A percentile compares a stretch with the other conserved stretches of the same genome.
phyloP scores from a whole-genome alignment of 768 basidiomycete genomes.

The Mycena amicta region DNA sequence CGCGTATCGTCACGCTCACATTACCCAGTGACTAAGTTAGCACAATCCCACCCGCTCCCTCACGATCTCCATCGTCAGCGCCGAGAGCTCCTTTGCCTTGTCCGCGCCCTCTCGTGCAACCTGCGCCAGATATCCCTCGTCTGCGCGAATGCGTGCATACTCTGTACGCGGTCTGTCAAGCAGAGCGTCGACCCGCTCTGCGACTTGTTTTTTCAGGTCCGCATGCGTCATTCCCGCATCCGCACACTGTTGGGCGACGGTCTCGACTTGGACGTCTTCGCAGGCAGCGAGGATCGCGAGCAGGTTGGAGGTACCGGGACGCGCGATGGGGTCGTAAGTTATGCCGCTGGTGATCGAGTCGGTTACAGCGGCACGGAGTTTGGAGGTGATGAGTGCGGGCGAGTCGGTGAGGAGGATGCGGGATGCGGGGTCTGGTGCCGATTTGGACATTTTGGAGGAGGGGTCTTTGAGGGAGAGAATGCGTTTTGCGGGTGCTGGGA shows the following conservation, averaged over 20 bases:
- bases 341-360: conserved; percentile 71
- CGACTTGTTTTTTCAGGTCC: conserved; percentile 72
- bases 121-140: conserved; percentile 59
- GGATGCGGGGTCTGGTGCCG: conserved; percentile 73
- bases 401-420: conserved; percentile 87
- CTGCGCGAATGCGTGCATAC: conserved; percentile 63
- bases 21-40: too few species aligned
- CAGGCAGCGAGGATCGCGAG: conserved; percentile 81
- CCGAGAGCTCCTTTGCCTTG: conserved; percentile 63
- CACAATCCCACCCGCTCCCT: conserved; percentile 62
- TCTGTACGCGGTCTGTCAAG: conserved; percentile 69
- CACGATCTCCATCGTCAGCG: conserved; percentile 67
- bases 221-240: conserved; percentile 56
- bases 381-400: conserved; percentile 57
- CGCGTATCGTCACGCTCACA: neutral
- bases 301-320: conserved; percentile 85
- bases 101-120: conserved; percentile 67
- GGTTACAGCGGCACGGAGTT: conserved; percentile 82
- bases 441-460: conserved; percentile 93
- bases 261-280: conserved; percentile 44
- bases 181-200: conserved; percentile 69
- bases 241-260: conserved; percentile 51
- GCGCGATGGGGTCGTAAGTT: conserved; percentile 76
- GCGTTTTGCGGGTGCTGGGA: conserved; percentile 73
- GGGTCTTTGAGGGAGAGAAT: conserved; percentile 88